phyloP scores from a whole-genome alignment of 2,329 filamentous ascomycete genomes.

The Parastagonospora avenae region DNA sequence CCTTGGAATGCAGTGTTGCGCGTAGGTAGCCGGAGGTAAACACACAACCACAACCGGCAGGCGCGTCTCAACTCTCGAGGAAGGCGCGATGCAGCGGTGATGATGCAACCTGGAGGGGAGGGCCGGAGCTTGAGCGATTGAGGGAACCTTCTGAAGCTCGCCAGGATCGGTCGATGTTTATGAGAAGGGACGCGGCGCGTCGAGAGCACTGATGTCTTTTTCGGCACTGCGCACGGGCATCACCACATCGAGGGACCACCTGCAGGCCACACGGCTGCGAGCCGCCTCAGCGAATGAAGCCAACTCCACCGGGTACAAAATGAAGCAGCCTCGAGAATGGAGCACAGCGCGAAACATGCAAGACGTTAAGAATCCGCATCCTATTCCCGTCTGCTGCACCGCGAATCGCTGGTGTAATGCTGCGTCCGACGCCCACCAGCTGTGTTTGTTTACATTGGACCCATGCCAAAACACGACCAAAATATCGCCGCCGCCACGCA shows the following conservation, averaged over 20 bases:
- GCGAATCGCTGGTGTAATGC: slow-evolving; percentile 12
- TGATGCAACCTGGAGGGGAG: slow-evolving; percentile 21
- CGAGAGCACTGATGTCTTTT: slow-evolving; percentile 21
- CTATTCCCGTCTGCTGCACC: slow-evolving; percentile 3
- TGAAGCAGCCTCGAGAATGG: slow-evolving; percentile 18
- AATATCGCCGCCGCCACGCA: background rate
- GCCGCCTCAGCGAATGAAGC: slow-evolving; percentile 25
- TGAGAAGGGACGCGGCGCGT: slow-evolving; percentile 31
- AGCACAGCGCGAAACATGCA: background rate
- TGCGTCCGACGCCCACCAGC: background rate
- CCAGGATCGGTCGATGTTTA: slow-evolving; percentile 34
- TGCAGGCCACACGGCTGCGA: slow-evolving; percentile 5
- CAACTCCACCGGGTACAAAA: slow-evolving; percentile 7
- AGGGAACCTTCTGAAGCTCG: slow-evolving; percentile 30
- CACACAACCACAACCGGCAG: slow-evolving; percentile 18
- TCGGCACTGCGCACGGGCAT: slow-evolving; percentile 1
- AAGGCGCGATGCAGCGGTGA: slow-evolving; percentile 4
- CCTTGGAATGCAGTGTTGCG: slow-evolving; percentile 21
- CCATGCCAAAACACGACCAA: slow-evolving; percentile 1
- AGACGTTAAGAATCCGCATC: background rate
- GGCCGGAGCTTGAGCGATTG: slow-evolving; percentile 21
- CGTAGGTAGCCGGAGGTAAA: slow-evolving; percentile 13
- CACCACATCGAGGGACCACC: background rate
- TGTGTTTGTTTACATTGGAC: background rate
- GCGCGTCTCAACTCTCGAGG: slow-evolving; percentile 14